Conservation (phyloP, 2,329 filamentous ascomycete genomes). For the Colletotrichum endophyticum region DNA sequence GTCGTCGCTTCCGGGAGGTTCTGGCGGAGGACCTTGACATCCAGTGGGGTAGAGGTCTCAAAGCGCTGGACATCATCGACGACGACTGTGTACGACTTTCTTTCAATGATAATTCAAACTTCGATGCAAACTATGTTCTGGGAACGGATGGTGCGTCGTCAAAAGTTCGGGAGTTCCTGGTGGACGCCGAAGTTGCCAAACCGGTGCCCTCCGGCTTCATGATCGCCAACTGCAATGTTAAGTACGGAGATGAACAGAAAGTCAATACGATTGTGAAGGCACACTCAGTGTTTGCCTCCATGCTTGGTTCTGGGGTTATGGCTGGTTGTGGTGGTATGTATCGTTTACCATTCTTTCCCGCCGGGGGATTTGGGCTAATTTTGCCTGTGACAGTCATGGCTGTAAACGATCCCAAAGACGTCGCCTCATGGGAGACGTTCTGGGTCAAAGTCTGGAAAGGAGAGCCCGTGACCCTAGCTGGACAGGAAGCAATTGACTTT, state of each 20-base stretch:
- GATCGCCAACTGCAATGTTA: slow-evolving; percentile 32
- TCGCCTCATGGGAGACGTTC: slow-evolving; percentile 34
- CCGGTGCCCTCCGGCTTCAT: slow-evolving; percentile 29
- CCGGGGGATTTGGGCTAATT: neutral
- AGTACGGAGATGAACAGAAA: slow-evolving; percentile 28
- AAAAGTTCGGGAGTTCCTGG: slow-evolving; percentile 32
- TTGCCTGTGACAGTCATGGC: slow-evolving; percentile 24
- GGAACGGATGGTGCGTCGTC: slow-evolving; percentile 36
- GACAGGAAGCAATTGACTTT: slow-evolving; percentile 38
- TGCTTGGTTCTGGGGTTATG: slow-evolving; percentile 32
- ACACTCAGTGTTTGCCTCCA: slow-evolving; percentile 34
- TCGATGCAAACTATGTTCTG: slow-evolving; percentile 31
- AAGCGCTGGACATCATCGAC: neutral
- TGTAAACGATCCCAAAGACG: slow-evolving; percentile 26
- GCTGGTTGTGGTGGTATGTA: slow-evolving; percentile 33
- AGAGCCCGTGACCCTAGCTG: slow-evolving; percentile 29
- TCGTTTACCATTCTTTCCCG: neutral
- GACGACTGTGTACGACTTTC: slow-evolving; percentile 22
- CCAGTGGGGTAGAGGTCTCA: slow-evolving; percentile 31
- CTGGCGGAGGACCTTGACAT: slow-evolving; percentile 36
- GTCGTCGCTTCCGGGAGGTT: slow-evolving; percentile 34
- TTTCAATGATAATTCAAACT: slow-evolving; percentile 29
- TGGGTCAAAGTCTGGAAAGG: slow-evolving; percentile 40
- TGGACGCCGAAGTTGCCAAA: slow-evolving; percentile 28
- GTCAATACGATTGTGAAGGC: slow-evolving; percentile 27